Percentiles rank a stretch among this genome's conserved stretches.
Conservation (phyloP, 768 basidiomycete genomes). For the Amanita polypyramis region DNA sequence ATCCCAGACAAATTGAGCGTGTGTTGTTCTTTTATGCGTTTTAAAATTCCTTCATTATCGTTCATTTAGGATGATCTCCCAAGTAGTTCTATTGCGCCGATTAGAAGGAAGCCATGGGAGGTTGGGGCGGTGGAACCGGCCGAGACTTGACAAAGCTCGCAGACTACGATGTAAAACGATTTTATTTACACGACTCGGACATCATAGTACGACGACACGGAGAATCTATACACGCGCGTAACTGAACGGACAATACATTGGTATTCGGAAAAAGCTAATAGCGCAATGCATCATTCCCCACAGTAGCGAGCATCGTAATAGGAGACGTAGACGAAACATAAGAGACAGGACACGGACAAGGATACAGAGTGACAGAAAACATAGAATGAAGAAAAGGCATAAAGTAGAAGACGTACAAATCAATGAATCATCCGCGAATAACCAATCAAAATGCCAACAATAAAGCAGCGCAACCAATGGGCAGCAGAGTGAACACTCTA, state of each 20-base stretch:
- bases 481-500: background rate
- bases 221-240: background rate
- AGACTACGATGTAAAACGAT: background rate
- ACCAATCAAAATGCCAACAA: background rate
- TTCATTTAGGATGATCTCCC: conserved; percentile 38
- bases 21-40: conserved; percentile 14
- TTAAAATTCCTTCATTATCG: background rate
- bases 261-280: background rate
- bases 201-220: background rate
- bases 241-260: background rate
- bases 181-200: background rate
- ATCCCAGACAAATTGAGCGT: conserved; percentile 65
- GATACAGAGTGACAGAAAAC: background rate
- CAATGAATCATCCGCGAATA: background rate
- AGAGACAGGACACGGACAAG: background rate
- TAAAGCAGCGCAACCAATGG: background rate
- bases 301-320: background rate
- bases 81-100: conserved; percentile 39
- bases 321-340: background rate
- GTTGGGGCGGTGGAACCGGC: conserved; percentile 1
- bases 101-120: conserved; percentile 68
- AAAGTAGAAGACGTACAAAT: background rate
- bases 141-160: background rate
- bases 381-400: too few relatives aligned
- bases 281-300: background rate